These are phyloP conservation scores for Teunomyces pallodes DNA, from an alignment of 805 yeast species.

Conservation along the genomic window DNA sequence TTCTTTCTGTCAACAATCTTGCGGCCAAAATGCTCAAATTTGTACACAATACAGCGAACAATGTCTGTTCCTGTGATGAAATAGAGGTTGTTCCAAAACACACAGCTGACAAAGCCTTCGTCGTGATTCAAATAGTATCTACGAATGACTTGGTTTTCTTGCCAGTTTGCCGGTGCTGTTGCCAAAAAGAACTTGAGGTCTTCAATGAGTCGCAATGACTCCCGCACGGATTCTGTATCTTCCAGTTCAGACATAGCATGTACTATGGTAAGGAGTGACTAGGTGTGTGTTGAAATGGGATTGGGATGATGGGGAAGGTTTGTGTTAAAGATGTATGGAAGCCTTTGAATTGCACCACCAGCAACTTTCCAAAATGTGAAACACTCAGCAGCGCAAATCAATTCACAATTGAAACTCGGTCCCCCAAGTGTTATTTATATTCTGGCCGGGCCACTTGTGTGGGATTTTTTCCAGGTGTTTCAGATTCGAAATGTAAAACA, in stretches of 20 bases:
- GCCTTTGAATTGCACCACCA: not conserved
- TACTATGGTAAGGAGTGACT: not conserved
- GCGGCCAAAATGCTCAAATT: slow-evolving; percentile 88
- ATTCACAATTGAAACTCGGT: slow-evolving; percentile 11
- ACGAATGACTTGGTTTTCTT: slow-evolving; percentile 79
- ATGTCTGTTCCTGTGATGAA: slow-evolving; percentile 96
- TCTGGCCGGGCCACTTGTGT: slow-evolving; percentile 6
- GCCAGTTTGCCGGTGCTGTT: slow-evolving; percentile 96
- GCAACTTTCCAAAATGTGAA: not conserved
- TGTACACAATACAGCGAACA: slow-evolving; percentile 84
- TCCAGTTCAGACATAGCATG: slow-evolving; percentile 6
- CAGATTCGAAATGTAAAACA: slow-evolving; percentile 16
- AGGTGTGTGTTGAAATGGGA: not conserved
- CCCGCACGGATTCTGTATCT: slow-evolving; percentile 25
- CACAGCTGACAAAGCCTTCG: slow-evolving; percentile 90
- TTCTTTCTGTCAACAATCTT: slow-evolving; percentile 82
- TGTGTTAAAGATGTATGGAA: not conserved
- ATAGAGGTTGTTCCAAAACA: slow-evolving; percentile 85
- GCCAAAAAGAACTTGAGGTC: slow-evolving; percentile 83
- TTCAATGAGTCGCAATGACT: slow-evolving; percentile 61
- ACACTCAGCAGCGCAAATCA: not conserved
- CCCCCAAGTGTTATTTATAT: slow-evolving; percentile 6
- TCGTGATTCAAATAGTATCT: slow-evolving; percentile 82
- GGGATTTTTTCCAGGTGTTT: slow-evolving; percentile 8
- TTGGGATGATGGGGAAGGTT: not conserved